Evolutionary conservation across 176 grass and related monocot species (phyloP), one percentile per base, ranked within the genome.

Genomic region (Carex parvula): DNA sequence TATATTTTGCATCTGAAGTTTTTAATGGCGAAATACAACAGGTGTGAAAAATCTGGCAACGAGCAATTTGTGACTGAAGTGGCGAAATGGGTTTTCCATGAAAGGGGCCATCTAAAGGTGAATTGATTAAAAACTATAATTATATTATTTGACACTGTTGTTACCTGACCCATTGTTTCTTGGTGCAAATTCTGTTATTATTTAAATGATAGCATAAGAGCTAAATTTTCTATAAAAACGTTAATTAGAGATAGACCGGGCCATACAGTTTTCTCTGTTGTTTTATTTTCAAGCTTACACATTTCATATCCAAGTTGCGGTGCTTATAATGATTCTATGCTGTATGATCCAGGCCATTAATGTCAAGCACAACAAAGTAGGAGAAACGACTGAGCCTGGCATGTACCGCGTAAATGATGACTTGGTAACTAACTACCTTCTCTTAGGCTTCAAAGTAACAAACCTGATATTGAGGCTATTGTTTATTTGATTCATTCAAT

Each of bases 371-470:
- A 84, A 91, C 87, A 99, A 96, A 87, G 85, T 84, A 81, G 97
- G 93, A 80, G 97, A 94, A 87, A 90, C 87, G 72, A 86, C 86
- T 84, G 97, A 99, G 74, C 90, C 97, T 79, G 87, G 89, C 86
- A 94, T 99, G 83, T 99, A 99, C 79, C 91, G 93, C 17, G 89
- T 99, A 59, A 99, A 96, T 88, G 97, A 99, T 96, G 93, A 96
- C 69, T 90, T 99, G 97, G 95, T 98, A 94, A 91, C 32, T 83
- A 5, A 76, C 81, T 88, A 5, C 70, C 81, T 88, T 84, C 13
- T 73, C 61, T 56, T 52, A 70, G 53, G 44, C 58, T 73, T 52
- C 42, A 22, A 55, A 60, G 48, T 64, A 69, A 32, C 3, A 39
- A 86, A 21, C 69, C 48, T 67, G 20, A 61, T 85, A 17, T 84